phyloP scores from a whole-genome alignment of 1,139 yeast species.

The Blastobotrys malaysiensis region DNA sequence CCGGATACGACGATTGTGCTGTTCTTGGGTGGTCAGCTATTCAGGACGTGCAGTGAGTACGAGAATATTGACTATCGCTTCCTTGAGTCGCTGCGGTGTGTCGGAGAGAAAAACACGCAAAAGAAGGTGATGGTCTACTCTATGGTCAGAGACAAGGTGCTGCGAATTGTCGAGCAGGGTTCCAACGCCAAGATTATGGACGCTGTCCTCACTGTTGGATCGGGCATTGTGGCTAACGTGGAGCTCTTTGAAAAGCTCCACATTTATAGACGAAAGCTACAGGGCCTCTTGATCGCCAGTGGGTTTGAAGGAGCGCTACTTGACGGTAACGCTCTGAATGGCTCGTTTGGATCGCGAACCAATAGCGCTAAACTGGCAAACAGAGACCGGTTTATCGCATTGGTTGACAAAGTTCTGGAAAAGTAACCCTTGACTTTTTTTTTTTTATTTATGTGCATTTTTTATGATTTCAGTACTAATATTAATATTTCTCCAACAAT shows the following conservation, averaged over 20 bases:
- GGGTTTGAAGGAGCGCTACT: conserved; percentile 18
- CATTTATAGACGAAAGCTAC: conserved; percentile 15
- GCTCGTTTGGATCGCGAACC: not conserved
- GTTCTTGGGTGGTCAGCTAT: conserved; percentile 50
- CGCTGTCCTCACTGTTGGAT: conserved; percentile 19
- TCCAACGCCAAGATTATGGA: conserved; percentile 18
- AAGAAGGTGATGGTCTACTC: conserved; percentile 25
- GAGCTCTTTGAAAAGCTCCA: conserved; percentile 19
- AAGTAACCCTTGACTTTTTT: conserved; percentile 3
- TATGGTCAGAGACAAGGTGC: conserved; percentile 20
- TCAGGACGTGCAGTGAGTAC: conserved; percentile 46
- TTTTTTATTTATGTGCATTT: conserved; percentile 1
- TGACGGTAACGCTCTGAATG: conserved; percentile 2
- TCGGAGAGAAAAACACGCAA: conserved; percentile 29
- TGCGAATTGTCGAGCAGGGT: conserved; percentile 21
- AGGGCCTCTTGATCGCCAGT: conserved; percentile 14
- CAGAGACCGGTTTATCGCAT: conserved; percentile 10
- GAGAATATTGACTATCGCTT: conserved; percentile 51
- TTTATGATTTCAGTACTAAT: not conserved
- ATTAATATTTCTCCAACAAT: not conserved
- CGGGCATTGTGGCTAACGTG: conserved; percentile 17
- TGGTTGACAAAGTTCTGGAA: conserved; percentile 11
- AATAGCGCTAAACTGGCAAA: conserved; percentile 4
- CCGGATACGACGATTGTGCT: conserved; percentile 44
- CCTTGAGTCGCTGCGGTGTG: conserved; percentile 43